Evolutionary conservation across 2,329 filamentous ascomycete species (phyloP).

Genomic region (Ceratocystis destructans): DNA sequence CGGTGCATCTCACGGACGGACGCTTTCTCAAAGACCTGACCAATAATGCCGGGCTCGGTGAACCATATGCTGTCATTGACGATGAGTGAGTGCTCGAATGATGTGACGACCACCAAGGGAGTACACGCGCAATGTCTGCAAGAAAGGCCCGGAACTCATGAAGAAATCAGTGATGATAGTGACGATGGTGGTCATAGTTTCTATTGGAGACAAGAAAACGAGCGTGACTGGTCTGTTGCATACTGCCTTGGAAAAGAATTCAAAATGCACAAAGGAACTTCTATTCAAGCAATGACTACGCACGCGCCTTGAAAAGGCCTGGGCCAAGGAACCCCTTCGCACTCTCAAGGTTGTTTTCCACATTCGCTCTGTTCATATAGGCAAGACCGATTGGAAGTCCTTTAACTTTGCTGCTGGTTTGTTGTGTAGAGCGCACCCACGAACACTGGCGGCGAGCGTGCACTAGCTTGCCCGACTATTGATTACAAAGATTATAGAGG

Average conservation of each 20-base stretch:
- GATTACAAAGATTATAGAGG: constrained; percentile 37
- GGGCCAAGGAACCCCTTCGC: not conserved
- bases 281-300: too few species aligned
- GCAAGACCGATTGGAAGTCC: constrained; percentile 34
- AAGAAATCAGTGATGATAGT: not conserved
- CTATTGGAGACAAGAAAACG: too few species aligned
- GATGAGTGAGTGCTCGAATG: not conserved
- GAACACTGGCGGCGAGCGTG: constrained; percentile 40
- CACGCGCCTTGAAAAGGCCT: not conserved
- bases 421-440: constrained; percentile 41
- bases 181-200: not conserved
- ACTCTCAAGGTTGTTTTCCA: not conserved
- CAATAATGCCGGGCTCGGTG: constrained; percentile 25
- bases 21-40: constrained; percentile 32
- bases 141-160: too few species aligned
- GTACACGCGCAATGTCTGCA: not conserved
- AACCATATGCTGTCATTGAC: constrained; percentile 34
- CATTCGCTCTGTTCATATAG: constrained; percentile 30
- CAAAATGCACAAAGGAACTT: too few species aligned
- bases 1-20: not conserved
- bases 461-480: constrained; percentile 42
- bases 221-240: too few species aligned
- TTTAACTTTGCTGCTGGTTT: constrained; percentile 44
- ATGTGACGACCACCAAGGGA: not conserved
- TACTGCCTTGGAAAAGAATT: too few species aligned